These are phyloP conservation scores for Penicillium bialowiezense DNA, from an alignment of 495 filamentous ascomycete genomes.

Conservation along the genomic window DNA sequence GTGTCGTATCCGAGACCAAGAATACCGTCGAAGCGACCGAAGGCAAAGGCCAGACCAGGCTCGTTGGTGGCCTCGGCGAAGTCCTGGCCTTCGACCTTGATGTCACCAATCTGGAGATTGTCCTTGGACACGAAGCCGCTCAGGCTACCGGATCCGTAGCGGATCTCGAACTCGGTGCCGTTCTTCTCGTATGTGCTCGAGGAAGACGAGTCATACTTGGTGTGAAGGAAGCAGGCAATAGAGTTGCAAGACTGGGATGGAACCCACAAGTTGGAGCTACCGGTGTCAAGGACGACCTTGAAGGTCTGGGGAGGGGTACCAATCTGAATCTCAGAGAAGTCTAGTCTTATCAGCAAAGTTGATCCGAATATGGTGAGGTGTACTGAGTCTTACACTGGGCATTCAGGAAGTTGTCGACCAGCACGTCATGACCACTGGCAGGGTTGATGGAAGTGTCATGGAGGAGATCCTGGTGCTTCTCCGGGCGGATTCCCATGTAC, in stretches of 20 bases:
- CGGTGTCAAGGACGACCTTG: conserved; percentile 98
- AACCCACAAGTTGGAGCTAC: conserved; percentile 99
- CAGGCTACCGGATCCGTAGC: conserved; percentile 92
- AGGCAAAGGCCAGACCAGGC: conserved; percentile 96
- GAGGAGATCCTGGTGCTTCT: conserved; percentile 71
- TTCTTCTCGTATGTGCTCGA: conserved; percentile 95
- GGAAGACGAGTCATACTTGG: conserved; percentile 86
- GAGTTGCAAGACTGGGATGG: conserved; percentile 87
- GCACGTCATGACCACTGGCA: conserved; percentile 72
- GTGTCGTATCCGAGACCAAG: conserved; percentile 91
- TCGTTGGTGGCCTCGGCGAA: conserved; percentile 95
- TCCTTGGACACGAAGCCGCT: conserved; percentile 94
- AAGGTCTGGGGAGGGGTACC: conserved; percentile 91
- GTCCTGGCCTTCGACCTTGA: conserved; percentile 80
- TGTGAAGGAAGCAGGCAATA: conserved; percentile 97
- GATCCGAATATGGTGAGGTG: not conserved
- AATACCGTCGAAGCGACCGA: conserved; percentile 97
- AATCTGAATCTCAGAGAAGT: conserved; percentile 94
- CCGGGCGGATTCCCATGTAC: conserved; percentile 84
- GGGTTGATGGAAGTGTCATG: conserved; percentile 65
- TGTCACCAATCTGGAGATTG: conserved; percentile 78
- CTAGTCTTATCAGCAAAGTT: conserved; percentile 44
- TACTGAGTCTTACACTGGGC: conserved; percentile 76
- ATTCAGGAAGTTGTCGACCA: conserved; percentile 96
- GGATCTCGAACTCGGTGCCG: conserved; percentile 87